Conservation (phyloP, 2,329 filamentous ascomycete species). For the Nothopassalora personata region DNA sequence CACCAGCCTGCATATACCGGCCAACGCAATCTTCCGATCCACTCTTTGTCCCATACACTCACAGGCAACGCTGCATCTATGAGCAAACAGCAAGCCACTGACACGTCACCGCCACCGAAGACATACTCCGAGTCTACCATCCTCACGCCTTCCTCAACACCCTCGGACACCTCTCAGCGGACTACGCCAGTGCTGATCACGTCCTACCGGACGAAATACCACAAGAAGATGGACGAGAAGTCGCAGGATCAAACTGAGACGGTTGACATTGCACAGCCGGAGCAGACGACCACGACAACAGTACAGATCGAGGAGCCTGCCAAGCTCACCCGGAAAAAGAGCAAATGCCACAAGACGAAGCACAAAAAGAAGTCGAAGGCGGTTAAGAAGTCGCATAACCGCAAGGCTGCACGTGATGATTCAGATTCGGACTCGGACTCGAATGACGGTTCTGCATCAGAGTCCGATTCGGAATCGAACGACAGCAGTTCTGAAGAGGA, state of each 20-base stretch:
- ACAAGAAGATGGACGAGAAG: slow-evolving; percentile 26
- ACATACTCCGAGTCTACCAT: slow-evolving; percentile 16
- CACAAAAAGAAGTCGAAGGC: slow-evolving; percentile 20
- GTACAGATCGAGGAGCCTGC: slow-evolving; percentile 9
- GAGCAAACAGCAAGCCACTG: slow-evolving; percentile 21
- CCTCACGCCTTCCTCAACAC: slow-evolving; percentile 25
- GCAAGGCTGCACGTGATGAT: slow-evolving; percentile 19
- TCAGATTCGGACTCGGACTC: slow-evolving; percentile 14
- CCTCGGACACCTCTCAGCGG: slow-evolving; percentile 21
- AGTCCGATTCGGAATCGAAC: slow-evolving; percentile 15
- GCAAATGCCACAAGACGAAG: slow-evolving; percentile 21
- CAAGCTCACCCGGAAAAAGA: slow-evolving; percentile 20
- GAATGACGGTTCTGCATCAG: neutral
- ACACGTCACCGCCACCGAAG: slow-evolving; percentile 18
- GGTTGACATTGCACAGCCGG: slow-evolving; percentile 10
- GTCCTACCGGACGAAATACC: slow-evolving; percentile 15
- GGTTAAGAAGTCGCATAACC: slow-evolving; percentile 16
- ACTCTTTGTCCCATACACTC: neutral
- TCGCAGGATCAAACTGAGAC: slow-evolving; percentile 17
- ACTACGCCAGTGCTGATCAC: slow-evolving; percentile 12
- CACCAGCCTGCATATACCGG: slow-evolving; percentile 1
- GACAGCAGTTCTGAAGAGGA: slow-evolving; percentile 24
- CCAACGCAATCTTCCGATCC: neutral
- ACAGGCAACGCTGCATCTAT: slow-evolving; percentile 50
- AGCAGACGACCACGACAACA: slow-evolving; percentile 9